Evolutionary conservation across 2,329 filamentous ascomycete genomes (phyloP).

Genomic region (Cladosporium velox): DNA sequence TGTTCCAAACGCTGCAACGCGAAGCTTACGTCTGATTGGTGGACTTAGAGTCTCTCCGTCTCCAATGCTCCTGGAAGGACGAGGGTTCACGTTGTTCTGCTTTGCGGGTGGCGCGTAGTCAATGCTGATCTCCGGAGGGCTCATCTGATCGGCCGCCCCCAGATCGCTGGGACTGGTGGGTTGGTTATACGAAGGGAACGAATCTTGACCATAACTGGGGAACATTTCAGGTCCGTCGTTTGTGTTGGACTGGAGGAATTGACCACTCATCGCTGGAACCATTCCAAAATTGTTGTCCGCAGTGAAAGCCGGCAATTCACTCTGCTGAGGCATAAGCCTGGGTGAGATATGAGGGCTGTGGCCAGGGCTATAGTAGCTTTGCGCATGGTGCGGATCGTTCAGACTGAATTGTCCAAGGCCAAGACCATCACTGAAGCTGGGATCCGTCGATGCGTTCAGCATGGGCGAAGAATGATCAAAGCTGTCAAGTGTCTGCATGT

Average conservation of each 20-base stretch:
- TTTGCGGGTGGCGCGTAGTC: conserved; percentile 78
- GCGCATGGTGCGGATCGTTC: conserved; percentile 59
- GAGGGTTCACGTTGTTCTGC: conserved; percentile 45
- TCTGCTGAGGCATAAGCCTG: conserved; percentile 64
- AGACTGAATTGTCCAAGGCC: conserved; percentile 80
- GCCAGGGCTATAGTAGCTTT: conserved; percentile 56
- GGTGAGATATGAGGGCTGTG: conserved; percentile 72
- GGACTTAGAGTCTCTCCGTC: conserved; percentile 84
- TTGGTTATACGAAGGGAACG: conserved; percentile 49
- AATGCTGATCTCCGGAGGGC: conserved; percentile 92
- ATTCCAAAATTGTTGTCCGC: conserved; percentile 50
- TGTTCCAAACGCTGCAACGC: neutral
- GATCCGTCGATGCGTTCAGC: conserved; percentile 70
- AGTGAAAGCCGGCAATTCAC: conserved; percentile 54
- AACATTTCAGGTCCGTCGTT: conserved; percentile 55
- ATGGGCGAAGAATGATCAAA: conserved; percentile 86
- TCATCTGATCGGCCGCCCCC: conserved; percentile 72
- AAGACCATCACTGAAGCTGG: conserved; percentile 75
- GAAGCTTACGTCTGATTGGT: conserved; percentile 63
- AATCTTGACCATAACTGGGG: conserved; percentile 48
- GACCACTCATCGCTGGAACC: conserved; percentile 49
- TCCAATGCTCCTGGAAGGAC: conserved; percentile 64
- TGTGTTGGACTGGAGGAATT: conserved; percentile 46
- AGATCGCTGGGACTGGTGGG: conserved; percentile 55
- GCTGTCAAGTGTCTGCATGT: conserved; percentile 72